phyloP scores from a whole-genome alignment of 768 basidiomycete species.

The Psilocybe tampanensis region DNA sequence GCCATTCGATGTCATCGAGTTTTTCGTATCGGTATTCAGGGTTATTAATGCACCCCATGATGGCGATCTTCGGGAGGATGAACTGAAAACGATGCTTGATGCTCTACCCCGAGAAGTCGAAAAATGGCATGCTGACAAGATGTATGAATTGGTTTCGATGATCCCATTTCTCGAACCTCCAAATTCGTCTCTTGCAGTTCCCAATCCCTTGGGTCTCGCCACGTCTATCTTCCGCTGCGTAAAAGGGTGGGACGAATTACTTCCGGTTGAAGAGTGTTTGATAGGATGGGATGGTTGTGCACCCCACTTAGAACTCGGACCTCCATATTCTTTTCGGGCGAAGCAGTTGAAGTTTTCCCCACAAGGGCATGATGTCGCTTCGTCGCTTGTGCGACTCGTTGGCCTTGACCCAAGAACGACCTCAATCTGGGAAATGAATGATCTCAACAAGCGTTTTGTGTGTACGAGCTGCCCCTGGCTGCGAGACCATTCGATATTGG shows the following conservation, averaged over 20 bases:
- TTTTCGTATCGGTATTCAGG: neutral
- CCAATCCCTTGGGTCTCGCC: slow-evolving; percentile 13
- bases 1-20: neutral
- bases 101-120: slow-evolving; percentile 15
- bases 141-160: slow-evolving; percentile 14
- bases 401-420: slow-evolving; percentile 17
- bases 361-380: slow-evolving; percentile 21
- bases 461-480: slow-evolving; percentile 5
- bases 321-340: slow-evolving; percentile 17
- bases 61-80: neutral
- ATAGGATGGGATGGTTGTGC: slow-evolving; percentile 25
- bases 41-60: neutral
- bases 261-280: slow-evolving; percentile 16
- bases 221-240: slow-evolving; percentile 24
- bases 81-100: neutral
- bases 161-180: slow-evolving; percentile 1
- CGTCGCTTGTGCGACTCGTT: slow-evolving; percentile 14
- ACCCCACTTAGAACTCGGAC: slow-evolving; percentile 22
- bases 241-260: slow-evolving; percentile 14
- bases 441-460: slow-evolving; percentile 10
- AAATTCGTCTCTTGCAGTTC: neutral
- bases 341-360: slow-evolving; percentile 16
- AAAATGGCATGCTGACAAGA: slow-evolving; percentile 17
- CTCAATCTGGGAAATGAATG: slow-evolving; percentile 20
- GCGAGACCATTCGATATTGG: neutral